phyloP scores from a whole-genome alignment of 352 stramenopile species.

The Pythium pyrilobum region DNA sequence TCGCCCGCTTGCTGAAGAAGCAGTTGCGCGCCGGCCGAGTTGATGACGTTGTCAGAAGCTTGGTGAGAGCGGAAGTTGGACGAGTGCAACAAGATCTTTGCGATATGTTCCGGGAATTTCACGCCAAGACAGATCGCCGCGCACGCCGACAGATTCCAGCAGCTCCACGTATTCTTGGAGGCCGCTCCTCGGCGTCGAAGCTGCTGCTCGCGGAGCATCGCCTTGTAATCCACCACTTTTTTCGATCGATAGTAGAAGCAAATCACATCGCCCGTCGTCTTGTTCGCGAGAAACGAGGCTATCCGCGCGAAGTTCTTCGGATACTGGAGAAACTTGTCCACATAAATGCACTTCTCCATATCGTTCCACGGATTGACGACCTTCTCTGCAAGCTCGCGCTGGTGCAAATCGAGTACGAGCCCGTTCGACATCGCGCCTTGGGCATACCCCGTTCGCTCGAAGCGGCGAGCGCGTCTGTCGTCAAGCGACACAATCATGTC shows the following conservation, averaged over 20 bases:
- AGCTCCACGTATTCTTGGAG: slow-evolving; percentile 88
- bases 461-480: slow-evolving; percentile 47
- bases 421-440: slow-evolving; percentile 68
- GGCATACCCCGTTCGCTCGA: slow-evolving; percentile 42
- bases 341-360: slow-evolving; percentile 98
- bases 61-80: slow-evolving; percentile 85
- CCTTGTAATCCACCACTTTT: slow-evolving; percentile 97
- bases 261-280: slow-evolving; percentile 96
- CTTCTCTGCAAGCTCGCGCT: slow-evolving; percentile 62
- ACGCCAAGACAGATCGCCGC: slow-evolving; percentile 80
- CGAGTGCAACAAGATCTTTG: slow-evolving; percentile 64
- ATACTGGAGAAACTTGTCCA: slow-evolving; percentile 98
- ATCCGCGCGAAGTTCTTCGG: slow-evolving; percentile 99
- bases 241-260: slow-evolving; percentile 98
- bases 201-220: slow-evolving; percentile 86
- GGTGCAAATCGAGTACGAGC: slow-evolving; percentile 48
- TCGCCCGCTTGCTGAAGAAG: slow-evolving; percentile 27
- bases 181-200: slow-evolving; percentile 70
- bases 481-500: slow-evolving; percentile 74
- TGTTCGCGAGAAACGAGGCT: slow-evolving; percentile 91
- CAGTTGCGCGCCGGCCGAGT: slow-evolving; percentile 58
- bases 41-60: slow-evolving; percentile 82
- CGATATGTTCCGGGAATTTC: slow-evolving; percentile 62
- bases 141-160: slow-evolving; percentile 82
- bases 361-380: slow-evolving; percentile 97